Percentiles rank a stretch among this genome's conserved stretches.
These are phyloP conservation scores for Rhynchospora pubera DNA, from an alignment of 176 grass and related monocot genomes.

Conservation along the genomic window DNA sequence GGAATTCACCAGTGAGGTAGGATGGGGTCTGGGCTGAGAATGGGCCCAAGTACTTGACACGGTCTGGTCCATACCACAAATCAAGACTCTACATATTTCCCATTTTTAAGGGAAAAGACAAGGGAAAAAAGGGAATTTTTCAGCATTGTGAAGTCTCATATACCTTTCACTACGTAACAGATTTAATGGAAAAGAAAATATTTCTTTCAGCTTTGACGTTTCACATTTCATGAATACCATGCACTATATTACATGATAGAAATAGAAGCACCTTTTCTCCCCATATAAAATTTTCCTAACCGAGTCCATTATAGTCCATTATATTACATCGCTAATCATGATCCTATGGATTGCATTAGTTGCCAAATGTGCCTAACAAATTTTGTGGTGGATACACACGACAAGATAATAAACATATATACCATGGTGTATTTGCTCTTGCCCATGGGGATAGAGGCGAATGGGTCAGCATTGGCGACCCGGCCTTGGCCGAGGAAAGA, in stretches of 20 bases:
- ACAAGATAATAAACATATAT: slow-evolving; percentile 14
- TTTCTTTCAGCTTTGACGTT: background rate
- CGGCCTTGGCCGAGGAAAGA: slow-evolving; percentile 70
- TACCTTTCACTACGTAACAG: background rate
- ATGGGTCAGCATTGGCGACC: slow-evolving; percentile 24
- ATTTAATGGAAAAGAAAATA: background rate
- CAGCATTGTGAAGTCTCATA: background rate
- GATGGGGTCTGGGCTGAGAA: slow-evolving; percentile 89
- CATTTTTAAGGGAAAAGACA: background rate
- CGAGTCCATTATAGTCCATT: too few species aligned
- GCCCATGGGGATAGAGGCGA: slow-evolving; percentile 44
- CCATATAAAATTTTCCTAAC: too few species aligned
- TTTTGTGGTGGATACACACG: background rate
- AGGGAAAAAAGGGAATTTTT: background rate
- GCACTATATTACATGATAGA: background rate
- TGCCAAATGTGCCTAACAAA: background rate
- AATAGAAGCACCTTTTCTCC: too few species aligned
- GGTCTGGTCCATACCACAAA: slow-evolving; percentile 80
- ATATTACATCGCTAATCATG: too few species aligned
- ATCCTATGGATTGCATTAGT: too few species aligned
- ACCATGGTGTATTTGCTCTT: slow-evolving; percentile 75
- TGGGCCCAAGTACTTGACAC: slow-evolving; percentile 86
- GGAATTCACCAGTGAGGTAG: slow-evolving; percentile 85
- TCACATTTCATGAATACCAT: background rate
- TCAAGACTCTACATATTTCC: slow-evolving; percentile 49